A percentile compares a stretch with the other conserved stretches of the same genome.
Conservation (phyloP, 345 rosid genomes). For the Rubroshorea leprosula region DNA sequence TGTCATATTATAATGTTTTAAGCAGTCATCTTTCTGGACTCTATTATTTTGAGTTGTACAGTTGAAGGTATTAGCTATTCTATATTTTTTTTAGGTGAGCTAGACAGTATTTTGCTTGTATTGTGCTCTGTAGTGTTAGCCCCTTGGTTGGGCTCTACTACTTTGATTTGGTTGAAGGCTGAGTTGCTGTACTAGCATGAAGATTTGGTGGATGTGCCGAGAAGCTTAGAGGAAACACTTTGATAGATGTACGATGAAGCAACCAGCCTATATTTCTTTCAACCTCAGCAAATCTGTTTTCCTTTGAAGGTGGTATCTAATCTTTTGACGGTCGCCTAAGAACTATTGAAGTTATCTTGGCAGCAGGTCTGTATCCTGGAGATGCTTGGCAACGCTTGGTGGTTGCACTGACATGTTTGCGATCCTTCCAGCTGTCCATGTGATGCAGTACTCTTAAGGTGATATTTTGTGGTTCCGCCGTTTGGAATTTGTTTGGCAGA, state of each 20-base stretch:
- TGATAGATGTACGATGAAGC: too few species aligned
- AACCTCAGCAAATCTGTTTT: too few species aligned
- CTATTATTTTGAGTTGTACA: neutral
- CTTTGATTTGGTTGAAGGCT: slow-evolving; percentile 1
- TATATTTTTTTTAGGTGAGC: neutral
- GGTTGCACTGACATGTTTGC: neutral
- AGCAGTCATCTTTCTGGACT: neutral
- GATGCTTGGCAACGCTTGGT: neutral
- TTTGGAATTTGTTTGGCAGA: neutral
- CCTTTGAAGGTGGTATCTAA: too few species aligned
- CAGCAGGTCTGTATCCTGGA: neutral
- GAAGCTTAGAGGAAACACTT: too few species aligned
- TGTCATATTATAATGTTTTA: neutral
- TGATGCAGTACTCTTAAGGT: neutral
- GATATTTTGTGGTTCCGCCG: neutral
- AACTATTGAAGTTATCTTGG: neutral
- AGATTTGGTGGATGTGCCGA: neutral
- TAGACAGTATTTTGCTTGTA: slow-evolving; percentile 5
- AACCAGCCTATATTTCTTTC: too few species aligned
- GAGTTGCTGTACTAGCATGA: neutral
- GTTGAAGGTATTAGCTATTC: neutral
- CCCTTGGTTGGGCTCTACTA: slow-evolving; percentile 12
- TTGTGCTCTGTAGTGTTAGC: slow-evolving; percentile 6
- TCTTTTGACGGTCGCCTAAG: neutral
- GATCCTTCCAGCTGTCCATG: neutral